Base-by-base conservation (phyloP, 108 stramenopile genomes). In the Pseudonitzschia multiseries region DNA sequence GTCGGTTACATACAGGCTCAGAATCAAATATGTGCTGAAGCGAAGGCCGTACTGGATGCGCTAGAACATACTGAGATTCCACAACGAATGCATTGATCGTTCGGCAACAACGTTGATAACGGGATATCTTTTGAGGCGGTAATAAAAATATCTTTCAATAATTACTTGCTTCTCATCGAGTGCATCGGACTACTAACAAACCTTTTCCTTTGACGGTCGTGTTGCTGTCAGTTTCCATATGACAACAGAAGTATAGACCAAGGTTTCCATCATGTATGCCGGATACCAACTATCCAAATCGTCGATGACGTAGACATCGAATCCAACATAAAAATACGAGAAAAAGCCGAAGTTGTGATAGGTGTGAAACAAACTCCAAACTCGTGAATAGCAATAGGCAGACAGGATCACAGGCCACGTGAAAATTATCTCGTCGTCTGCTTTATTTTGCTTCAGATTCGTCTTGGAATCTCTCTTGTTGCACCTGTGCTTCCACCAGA, bases 231-330 rank as follows among this genome's bases (percentile, higher is more conserved):
- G 26, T 65, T 84, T 81, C 68, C 70, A 76, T 12, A 62, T 32
- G 12, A 72, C 41, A 0, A 84, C 32, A 0, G 64, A 71, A n/a
- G 24, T 24, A 41, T 76, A 75, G 40, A 87, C 73, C 6, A 71
- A 6, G 4, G 70, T 81, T 66, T 87, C 86, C 17, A 81, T 78
- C 8, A 80, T 59, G 69, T 87, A 87, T 9, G 83, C 83, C 29
- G 77, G 73, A 63, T 76, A 68, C 71, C 81, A 87, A 12, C 51
- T 60, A 78, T 82, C 72, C 59, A 81, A 61, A 13, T 56, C 32
- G 43, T 76, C 76, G 17, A 87, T 57, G n/a, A 74, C 54, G 60
- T 87, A 87, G 8, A 87, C 79, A 65, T 87, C 86, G 46, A 77
- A 68, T 22, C 86, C 86, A 61, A 75, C 73, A 57, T 87, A 87